Evolutionary conservation across 768 basidiomycete genomes (phyloP).

Genomic region (Clavulina sp.): DNA sequence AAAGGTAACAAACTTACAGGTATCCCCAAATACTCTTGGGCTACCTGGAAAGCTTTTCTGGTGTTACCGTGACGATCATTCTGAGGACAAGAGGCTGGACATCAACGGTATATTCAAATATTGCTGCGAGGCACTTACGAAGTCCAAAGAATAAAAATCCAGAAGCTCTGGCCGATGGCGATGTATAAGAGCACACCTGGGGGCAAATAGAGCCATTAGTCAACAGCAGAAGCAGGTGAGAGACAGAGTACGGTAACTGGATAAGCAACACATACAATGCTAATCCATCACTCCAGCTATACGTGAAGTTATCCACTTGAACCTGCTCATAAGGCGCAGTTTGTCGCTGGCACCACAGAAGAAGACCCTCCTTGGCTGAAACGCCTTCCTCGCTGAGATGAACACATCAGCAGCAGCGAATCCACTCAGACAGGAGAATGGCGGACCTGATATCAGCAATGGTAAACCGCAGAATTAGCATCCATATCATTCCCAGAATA

Average conservation of each 20-base stretch:
- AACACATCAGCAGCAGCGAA: background rate
- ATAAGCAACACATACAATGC: constrained; percentile 49
- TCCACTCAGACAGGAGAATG: constrained; percentile 4
- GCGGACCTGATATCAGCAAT: constrained; percentile 92
- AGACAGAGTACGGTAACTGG: constrained; percentile 5
- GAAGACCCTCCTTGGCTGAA: constrained; percentile 92
- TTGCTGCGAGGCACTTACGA: constrained; percentile 36
- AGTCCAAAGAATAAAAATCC: constrained; percentile 74
- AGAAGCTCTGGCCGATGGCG: constrained; percentile 91
- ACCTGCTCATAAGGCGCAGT: constrained; percentile 84
- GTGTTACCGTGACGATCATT: constrained; percentile 70
- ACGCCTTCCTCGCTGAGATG: constrained; percentile 78
- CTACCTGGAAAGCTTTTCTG: constrained; percentile 68
- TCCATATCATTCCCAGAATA: constrained; percentile 99
- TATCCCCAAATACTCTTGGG: constrained; percentile 76
- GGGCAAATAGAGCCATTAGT: too few relatives aligned
- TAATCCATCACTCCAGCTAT: constrained; percentile 87
- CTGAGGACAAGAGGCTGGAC: constrained; percentile 22
- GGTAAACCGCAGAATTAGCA: constrained; percentile 87
- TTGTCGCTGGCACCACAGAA: constrained; percentile 97
- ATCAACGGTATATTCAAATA: background rate
- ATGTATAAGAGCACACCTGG: constrained; percentile 96
- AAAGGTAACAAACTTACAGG: constrained; percentile 40
- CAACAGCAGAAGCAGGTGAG: constrained; percentile 2
- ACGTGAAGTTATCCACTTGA: constrained; percentile 81